Conservation (phyloP, 345 rosid species). For the Brassica rapa region DNA sequence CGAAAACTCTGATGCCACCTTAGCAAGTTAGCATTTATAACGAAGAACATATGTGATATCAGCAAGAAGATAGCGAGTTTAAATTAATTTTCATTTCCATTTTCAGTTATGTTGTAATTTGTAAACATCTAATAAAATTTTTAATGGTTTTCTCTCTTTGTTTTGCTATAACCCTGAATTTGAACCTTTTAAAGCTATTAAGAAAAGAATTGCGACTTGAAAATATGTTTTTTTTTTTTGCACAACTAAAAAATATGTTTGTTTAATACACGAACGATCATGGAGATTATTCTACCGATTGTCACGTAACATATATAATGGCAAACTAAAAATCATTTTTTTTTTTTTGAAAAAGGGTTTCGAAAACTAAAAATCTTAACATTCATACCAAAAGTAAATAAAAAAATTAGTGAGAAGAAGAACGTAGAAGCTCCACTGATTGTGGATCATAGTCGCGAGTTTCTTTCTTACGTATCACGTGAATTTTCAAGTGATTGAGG, state of each 20-base stretch:
- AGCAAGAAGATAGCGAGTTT: neutral
- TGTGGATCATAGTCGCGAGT: slow-evolving; percentile 16
- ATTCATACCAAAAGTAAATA: neutral
- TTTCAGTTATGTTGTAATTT: neutral
- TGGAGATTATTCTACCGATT: neutral
- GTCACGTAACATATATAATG: neutral
- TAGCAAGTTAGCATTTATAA: slow-evolving; percentile 2
- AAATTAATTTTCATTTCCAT: neutral
- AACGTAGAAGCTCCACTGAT: slow-evolving; percentile 1
- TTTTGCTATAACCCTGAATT: neutral
- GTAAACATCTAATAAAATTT: no score
- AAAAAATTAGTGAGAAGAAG: neutral
- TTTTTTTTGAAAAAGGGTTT: no score
- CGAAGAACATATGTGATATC: neutral
- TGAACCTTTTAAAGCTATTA: neutral
- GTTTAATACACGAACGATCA: neutral
- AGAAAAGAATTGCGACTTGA: neutral
- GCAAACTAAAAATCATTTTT: neutral
- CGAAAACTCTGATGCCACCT: neutral
- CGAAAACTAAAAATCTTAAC: neutral
- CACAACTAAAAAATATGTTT: no score
- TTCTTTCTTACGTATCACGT: slow-evolving; percentile 23
- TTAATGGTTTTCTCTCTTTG: no score
- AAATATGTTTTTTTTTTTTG: no score
- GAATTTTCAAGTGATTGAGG: slow-evolving; percentile 6